A percentile compares a stretch with the other conserved stretches of the same genome.
phyloP scores from a whole-genome alignment of 225 moss, liverwort and hornwort genomes.

The Lunularia cruciata region DNA sequence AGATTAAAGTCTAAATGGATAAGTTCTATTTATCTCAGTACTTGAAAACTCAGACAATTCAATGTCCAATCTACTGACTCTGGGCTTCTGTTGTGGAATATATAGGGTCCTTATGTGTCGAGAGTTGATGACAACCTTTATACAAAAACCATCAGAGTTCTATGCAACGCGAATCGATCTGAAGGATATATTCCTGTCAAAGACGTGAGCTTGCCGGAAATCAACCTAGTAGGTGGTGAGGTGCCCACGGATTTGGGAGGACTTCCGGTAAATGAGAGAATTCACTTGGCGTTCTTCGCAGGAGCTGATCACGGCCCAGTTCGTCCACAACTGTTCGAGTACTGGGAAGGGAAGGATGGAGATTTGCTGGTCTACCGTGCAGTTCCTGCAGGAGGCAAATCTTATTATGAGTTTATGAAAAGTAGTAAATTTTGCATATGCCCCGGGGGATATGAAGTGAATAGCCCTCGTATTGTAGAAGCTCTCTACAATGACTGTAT shows the following conservation, averaged over 20 bases:
- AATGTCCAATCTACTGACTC: too few relatives aligned
- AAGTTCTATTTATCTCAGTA: too few relatives aligned
- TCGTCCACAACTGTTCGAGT: conserved; percentile 66
- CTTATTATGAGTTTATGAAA: conserved; percentile 89
- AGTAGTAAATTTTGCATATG: conserved; percentile 87
- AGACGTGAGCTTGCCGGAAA: conserved; percentile 86
- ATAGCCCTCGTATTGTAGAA: conserved; percentile 90
- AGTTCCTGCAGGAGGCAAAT: conserved; percentile 56
- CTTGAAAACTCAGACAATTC: too few relatives aligned
- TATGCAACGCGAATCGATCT: conserved; percentile 89
- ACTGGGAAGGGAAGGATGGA: conserved; percentile 78
- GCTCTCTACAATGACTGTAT: conserved; percentile 93
- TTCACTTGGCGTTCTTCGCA: conserved; percentile 78
- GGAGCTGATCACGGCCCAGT: conserved; percentile 94
- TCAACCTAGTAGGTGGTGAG: conserved; percentile 73
- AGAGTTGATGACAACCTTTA: conserved; percentile 59
- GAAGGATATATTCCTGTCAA: conserved; percentile 80
- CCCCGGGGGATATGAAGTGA: conserved; percentile 94
- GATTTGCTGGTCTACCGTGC: conserved; percentile 61
- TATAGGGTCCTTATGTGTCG: conserved; percentile 79
- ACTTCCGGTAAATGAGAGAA: conserved; percentile 51
- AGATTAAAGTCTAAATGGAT: too few relatives aligned
- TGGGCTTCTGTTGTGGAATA: too few relatives aligned
- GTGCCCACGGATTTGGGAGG: conserved; percentile 68
- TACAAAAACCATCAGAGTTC: conserved; percentile 71